Conservation (phyloP, 257 asterid genomes). For the Nicotiana benthamiana region DNA sequence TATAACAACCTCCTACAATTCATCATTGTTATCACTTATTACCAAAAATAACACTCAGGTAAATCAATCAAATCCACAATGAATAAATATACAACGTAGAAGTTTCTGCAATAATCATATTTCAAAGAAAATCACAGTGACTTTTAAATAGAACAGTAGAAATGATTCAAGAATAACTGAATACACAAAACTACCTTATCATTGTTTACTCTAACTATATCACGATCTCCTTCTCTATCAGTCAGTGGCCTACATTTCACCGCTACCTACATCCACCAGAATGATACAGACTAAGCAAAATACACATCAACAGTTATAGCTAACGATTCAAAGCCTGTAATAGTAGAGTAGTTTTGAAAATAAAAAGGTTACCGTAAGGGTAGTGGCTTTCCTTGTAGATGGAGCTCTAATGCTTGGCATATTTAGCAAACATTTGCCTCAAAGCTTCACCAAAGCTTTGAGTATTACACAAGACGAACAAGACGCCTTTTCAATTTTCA, state of each 20-base stretch:
- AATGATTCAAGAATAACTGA: background rate
- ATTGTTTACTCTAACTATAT: conserved; percentile 66
- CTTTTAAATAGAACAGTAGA: background rate
- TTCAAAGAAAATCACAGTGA: background rate
- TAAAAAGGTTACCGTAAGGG: conserved; percentile 50
- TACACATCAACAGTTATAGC: background rate
- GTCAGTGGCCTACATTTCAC: conserved; percentile 91
- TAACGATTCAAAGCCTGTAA: background rate
- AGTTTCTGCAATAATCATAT: background rate
- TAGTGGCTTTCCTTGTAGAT: conserved; percentile 61
- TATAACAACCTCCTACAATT: conserved; percentile 71
- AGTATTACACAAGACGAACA: background rate
- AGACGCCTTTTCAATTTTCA: background rate
- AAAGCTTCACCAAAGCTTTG: background rate
- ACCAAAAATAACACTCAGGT: background rate
- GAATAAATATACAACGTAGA: background rate
- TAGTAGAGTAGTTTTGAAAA: background rate
- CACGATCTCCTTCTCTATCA: conserved; percentile 55
- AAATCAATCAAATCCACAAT: background rate
- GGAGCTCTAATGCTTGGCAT: conserved; percentile 85
- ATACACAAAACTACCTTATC: conserved; percentile 48
- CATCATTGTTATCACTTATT: background rate
- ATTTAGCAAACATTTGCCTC: conserved; percentile 42
- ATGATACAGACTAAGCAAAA: background rate
- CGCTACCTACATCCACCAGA: conserved; percentile 48